Conservation (phyloP, 1,284 basidiomycete species). For the Ceratobasidium theobromae region DNA sequence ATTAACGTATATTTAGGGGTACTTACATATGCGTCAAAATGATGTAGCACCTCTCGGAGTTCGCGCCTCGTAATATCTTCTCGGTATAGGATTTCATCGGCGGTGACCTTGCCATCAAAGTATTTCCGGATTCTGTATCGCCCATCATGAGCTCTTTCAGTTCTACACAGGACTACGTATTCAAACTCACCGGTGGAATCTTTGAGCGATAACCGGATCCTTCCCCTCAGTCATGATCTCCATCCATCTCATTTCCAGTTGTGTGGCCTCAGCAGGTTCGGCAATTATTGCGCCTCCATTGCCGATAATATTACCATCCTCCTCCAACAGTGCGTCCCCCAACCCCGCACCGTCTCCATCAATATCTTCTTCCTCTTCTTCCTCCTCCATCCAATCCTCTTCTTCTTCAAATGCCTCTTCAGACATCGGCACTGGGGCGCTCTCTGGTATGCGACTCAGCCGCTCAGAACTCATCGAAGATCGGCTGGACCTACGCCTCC, state of each 20-base stretch:
- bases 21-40: conserved; percentile 76
- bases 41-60: conserved; percentile 72
- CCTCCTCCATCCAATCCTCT: conserved; percentile 22
- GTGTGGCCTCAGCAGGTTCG: conserved; percentile 79
- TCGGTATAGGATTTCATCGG: conserved; percentile 75
- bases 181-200: conserved; percentile 65
- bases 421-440: neutral
- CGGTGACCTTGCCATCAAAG: conserved; percentile 77
- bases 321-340: conserved; percentile 47
- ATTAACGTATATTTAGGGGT: neutral
- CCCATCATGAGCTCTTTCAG: neutral
- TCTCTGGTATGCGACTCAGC: conserved; percentile 5
- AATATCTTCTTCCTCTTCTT: conserved; percentile 38
- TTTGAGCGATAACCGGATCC: conserved; percentile 57
- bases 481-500: conserved; percentile 2
- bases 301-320: conserved; percentile 41
- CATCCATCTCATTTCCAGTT: conserved; percentile 75
- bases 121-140: conserved; percentile 47
- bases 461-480: conserved; percentile 16
- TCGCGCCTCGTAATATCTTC: conserved; percentile 76
- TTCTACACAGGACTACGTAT: neutral
- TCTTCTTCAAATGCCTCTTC: conserved; percentile 38
- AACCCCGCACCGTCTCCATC: conserved; percentile 41
- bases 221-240: conserved; percentile 80
- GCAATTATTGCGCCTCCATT: conserved; percentile 65